phyloP scores from a whole-genome alignment of 371 early-diverging fungal genomes.

The Apophysomyces trapeziformis region DNA sequence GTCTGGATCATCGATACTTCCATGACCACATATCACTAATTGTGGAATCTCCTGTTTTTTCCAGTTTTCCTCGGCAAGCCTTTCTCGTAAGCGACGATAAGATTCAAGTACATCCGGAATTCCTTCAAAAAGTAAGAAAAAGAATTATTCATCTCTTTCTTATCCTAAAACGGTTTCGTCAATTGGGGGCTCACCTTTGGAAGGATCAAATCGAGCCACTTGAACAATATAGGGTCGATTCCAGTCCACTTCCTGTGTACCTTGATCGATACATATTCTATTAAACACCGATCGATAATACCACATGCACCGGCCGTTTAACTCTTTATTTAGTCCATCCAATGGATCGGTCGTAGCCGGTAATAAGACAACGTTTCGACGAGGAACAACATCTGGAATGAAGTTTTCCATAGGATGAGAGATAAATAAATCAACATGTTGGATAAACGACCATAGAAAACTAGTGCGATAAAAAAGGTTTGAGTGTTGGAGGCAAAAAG shows the following conservation, averaged over 20 bases:
- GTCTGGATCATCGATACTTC: conserved; percentile 90
- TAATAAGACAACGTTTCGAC: conserved; percentile 65
- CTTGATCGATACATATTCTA: conserved; percentile 74
- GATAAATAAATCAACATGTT: conserved; percentile 77
- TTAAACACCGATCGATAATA: conserved; percentile 84
- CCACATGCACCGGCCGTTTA: conserved; percentile 47
- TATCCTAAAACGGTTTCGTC: background rate
- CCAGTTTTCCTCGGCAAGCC: conserved; percentile 44
- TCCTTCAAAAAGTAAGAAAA: conserved; percentile 25
- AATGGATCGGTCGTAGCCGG: conserved; percentile 81
- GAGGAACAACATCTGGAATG: conserved; percentile 72
- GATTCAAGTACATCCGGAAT: conserved; percentile 81
- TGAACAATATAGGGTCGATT: conserved; percentile 82
- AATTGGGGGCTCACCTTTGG: conserved; percentile 65
- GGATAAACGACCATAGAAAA: conserved; percentile 77
- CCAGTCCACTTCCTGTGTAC: conserved; percentile 63
- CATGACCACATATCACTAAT: conserved; percentile 83
- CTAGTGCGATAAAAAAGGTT: conserved; percentile 12
- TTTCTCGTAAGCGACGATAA: conserved; percentile 66
- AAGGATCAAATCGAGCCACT: conserved; percentile 91
- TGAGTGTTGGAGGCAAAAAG: background rate
- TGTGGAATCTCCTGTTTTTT: conserved; percentile 61
- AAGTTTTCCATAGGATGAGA: conserved; percentile 80
- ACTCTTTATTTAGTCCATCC: conserved; percentile 77
- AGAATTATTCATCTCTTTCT: background rate